Evolutionary conservation across 2,329 filamentous ascomycete species (phyloP).

Genomic region (Ascosphaera aggregata): DNA sequence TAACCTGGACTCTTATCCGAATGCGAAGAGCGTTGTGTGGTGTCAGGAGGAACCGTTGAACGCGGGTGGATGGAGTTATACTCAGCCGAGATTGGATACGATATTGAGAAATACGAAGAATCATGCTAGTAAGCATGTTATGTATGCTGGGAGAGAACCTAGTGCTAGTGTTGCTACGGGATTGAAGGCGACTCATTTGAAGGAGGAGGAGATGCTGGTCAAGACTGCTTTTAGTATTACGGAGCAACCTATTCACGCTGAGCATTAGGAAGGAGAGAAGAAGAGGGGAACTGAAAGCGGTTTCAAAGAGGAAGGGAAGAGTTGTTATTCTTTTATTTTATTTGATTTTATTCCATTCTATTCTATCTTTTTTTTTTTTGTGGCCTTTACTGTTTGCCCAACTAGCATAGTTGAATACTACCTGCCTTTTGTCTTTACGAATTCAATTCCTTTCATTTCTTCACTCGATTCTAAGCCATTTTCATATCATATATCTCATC

Average conservation of each 20-base stretch:
- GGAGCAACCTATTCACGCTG: slow-evolving; percentile 2
- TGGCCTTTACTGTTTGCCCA: no score
- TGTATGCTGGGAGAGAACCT: slow-evolving; percentile 88
- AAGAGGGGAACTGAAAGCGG: no score
- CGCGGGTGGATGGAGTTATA: slow-evolving; percentile 88
- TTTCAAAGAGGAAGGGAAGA: no score
- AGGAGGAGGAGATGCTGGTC: slow-evolving; percentile 77
- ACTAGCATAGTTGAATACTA: no score
- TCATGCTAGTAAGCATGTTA: slow-evolving; percentile 81
- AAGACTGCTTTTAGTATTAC: slow-evolving; percentile 24
- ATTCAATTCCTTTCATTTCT: no score
- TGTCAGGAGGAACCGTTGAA: slow-evolving; percentile 95
- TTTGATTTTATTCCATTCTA: no score
- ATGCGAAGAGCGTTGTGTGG: slow-evolving; percentile 95
- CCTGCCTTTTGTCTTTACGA: no score
- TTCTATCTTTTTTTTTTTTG: no score
- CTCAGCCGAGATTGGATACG: slow-evolving; percentile 94
- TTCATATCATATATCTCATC: no score
- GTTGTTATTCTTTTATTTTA: no score
- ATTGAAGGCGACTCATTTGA: slow-evolving; percentile 64
- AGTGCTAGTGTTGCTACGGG: slow-evolving; percentile 88
- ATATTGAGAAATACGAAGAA: slow-evolving; percentile 79
- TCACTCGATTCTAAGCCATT: no score
- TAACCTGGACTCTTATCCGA: slow-evolving; percentile 91
- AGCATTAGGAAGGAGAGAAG: slow-evolving; percentile 1